Conservation (phyloP, 208 protist species). For the Angomonas ambiguus region DNA sequence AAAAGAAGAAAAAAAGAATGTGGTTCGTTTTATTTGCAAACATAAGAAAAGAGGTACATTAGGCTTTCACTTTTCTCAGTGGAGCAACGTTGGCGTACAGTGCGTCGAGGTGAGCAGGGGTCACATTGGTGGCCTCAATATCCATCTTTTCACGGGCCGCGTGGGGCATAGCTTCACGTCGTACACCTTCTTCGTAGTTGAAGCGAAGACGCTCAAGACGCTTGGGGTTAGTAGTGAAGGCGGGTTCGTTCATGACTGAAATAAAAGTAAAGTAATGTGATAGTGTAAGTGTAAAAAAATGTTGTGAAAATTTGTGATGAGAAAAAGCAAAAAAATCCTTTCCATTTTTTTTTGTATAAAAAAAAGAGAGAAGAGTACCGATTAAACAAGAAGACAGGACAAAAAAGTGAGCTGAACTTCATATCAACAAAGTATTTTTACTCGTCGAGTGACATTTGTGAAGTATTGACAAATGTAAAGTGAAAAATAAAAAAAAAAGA, state of each 20-base stretch:
- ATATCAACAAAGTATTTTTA: not conserved
- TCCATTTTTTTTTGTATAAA: constrained; percentile 1
- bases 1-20: constrained; percentile 11
- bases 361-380: constrained; percentile 11
- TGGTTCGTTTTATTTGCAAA: constrained; percentile 33
- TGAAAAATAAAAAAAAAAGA: constrained; percentile 5
- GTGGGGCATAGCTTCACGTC: constrained; percentile 51
- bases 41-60: constrained; percentile 14
- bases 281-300: not conserved
- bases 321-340: not conserved
- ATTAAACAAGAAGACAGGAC: too few species aligned
- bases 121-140: constrained; percentile 39
- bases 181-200: constrained; percentile 65
- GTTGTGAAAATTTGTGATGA: constrained; percentile 5
- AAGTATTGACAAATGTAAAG: not conserved
- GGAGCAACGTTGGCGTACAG: not conserved
- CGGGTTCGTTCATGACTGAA: constrained; percentile 44
- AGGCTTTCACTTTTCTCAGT: not conserved
- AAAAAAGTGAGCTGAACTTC: not conserved
- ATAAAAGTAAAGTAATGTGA: not conserved
- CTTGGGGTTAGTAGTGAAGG: constrained; percentile 57
- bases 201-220: constrained; percentile 59
- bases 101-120: constrained; percentile 61
- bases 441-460: not conserved
- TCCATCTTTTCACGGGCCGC: constrained; percentile 54